These are phyloP conservation scores for Diplodia intermedia DNA, from an alignment of 2,329 filamentous ascomycete genomes.

Conservation along the genomic window DNA sequence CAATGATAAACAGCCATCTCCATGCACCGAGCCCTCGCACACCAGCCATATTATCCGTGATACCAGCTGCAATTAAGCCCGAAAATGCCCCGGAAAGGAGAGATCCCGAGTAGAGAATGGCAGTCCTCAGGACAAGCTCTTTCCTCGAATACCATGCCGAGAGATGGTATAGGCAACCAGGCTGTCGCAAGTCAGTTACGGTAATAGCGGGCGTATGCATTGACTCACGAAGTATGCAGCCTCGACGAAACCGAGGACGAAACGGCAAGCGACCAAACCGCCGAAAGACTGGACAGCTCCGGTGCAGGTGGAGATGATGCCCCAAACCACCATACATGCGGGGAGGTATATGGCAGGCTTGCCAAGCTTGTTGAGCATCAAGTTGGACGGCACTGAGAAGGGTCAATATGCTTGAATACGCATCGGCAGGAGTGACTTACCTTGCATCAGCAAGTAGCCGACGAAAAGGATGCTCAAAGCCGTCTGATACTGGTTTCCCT, in stretches of 20 bases:
- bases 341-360: constrained; percentile 32
- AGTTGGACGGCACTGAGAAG: constrained; percentile 24
- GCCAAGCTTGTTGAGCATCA: constrained; percentile 29
- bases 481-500: constrained; percentile 44
- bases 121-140: constrained; percentile 59
- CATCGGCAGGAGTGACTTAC: background rate
- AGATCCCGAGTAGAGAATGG: constrained; percentile 61
- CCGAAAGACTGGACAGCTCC: constrained; percentile 25
- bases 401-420: background rate
- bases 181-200: constrained; percentile 40
- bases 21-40: constrained; percentile 44
- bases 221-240: constrained; percentile 19
- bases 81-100: constrained; percentile 60
- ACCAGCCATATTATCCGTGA: constrained; percentile 50
- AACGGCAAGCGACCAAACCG: constrained; percentile 20
- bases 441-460: constrained; percentile 37
- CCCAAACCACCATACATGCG: constrained; percentile 29
- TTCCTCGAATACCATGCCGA: constrained; percentile 62
- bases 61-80: constrained; percentile 62
- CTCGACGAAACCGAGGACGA: constrained; percentile 32
- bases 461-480: constrained; percentile 40
- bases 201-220: background rate
- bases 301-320: constrained; percentile 25
- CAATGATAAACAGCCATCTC: constrained; percentile 43
- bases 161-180: constrained; percentile 58